phyloP scores from a whole-genome alignment of 345 rosid species.

The Moricandia arvensis region DNA sequence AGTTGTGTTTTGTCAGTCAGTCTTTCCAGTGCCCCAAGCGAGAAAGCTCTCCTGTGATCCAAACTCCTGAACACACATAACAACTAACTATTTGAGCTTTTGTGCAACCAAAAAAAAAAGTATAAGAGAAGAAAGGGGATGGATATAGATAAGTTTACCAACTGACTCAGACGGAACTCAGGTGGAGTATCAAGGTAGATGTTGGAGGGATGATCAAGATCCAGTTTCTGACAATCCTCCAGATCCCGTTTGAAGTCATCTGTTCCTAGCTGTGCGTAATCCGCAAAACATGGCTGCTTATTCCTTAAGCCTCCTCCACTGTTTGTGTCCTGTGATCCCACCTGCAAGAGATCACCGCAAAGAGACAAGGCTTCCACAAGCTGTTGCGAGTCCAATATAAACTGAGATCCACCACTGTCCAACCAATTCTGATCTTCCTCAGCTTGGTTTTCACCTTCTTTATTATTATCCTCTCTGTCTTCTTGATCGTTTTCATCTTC shows the following conservation, averaged over 20 bases:
- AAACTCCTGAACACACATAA: constrained; percentile 57
- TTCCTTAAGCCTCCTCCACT: constrained; percentile 36
- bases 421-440: constrained; percentile 75
- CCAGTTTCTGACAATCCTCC: constrained; percentile 78
- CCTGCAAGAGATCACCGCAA: constrained; percentile 73
- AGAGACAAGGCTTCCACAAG: constrained; percentile 86
- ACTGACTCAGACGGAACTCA: constrained; percentile 89
- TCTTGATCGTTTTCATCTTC: constrained; percentile 44
- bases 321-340: constrained; percentile 46
- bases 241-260: constrained; percentile 80
- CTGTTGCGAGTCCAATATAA: constrained; percentile 78
- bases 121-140: not conserved
- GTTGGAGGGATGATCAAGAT: constrained; percentile 61
- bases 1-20: constrained; percentile 34
- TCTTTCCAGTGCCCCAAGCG: constrained; percentile 72
- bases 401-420: constrained; percentile 79
- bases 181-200: constrained; percentile 91
- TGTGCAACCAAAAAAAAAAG: not conserved
- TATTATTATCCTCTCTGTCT: not conserved
- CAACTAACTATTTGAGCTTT: not conserved
- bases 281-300: constrained; percentile 61
- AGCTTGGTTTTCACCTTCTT: constrained; percentile 35
- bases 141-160: constrained; percentile 42
- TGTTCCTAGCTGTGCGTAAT: constrained; percentile 71
- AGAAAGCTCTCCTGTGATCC: constrained; percentile 89